Evolutionary conservation across 305 asterid species (phyloP).

Genomic region (Salvia sclarea): DNA sequence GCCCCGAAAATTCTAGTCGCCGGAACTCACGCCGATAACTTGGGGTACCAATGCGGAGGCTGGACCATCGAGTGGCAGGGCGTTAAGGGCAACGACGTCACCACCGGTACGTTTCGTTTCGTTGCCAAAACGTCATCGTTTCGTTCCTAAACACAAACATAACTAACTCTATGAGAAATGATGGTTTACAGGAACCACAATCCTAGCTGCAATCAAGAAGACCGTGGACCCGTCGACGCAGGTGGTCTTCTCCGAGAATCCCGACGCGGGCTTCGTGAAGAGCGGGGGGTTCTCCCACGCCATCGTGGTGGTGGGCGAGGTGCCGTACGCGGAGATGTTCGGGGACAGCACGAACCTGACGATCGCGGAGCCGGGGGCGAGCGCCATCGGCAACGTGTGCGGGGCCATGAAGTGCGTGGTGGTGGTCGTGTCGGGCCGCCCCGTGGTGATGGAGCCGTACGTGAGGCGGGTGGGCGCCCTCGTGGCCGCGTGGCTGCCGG

Average conservation of each 20-base stretch:
- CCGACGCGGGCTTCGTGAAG: slow-evolving; percentile 39
- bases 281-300: slow-evolving; percentile 46
- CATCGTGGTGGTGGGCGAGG: slow-evolving; percentile 57
- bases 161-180: background rate
- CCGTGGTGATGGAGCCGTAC: slow-evolving; percentile 59
- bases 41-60: slow-evolving; percentile 78
- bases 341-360: slow-evolving; percentile 54
- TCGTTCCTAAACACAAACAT: background rate
- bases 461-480: slow-evolving; percentile 49
- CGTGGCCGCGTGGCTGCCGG: slow-evolving; percentile 88
- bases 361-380: slow-evolving; percentile 53
- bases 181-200: slow-evolving; percentile 51
- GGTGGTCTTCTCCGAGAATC: slow-evolving; percentile 48
- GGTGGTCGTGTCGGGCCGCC: slow-evolving; percentile 65
- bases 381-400: slow-evolving; percentile 52
- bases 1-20: slow-evolving; percentile 60
- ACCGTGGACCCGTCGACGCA: slow-evolving; percentile 51
- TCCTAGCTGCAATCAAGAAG: slow-evolving; percentile 45
- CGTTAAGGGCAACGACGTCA: slow-evolving; percentile 54
- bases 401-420: slow-evolving; percentile 55
- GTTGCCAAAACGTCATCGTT: background rate
- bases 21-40: slow-evolving; percentile 62
- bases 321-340: slow-evolving; percentile 50
- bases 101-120: slow-evolving; percentile 59
- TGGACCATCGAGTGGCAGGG: slow-evolving; percentile 85